These are phyloP conservation scores for Microglena sp. DNA, from an alignment of 139 green algal genomes.

Conservation along the genomic window DNA sequence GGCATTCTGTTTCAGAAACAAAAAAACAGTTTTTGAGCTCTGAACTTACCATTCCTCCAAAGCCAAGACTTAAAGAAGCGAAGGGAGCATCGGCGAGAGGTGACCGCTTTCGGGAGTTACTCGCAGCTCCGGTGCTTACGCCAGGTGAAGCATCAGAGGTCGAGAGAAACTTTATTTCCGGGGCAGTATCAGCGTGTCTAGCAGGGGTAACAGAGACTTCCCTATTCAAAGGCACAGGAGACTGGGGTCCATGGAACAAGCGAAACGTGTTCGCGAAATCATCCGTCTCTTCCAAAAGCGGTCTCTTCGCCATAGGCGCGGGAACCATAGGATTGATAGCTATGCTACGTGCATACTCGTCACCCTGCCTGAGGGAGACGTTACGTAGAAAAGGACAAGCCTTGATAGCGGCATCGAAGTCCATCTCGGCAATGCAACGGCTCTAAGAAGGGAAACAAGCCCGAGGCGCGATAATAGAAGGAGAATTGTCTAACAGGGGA, in stretches of 20 bases:
- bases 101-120: neutral
- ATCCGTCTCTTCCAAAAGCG: conserved; percentile 11
- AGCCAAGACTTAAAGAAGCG: conserved; percentile 4
- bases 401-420: too few relatives aligned
- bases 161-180: neutral
- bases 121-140: neutral
- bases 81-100: conserved; percentile 3
- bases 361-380: neutral
- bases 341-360: conserved; percentile 7
- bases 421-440: too few relatives aligned
- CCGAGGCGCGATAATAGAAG: too few relatives aligned
- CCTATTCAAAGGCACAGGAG: too few relatives aligned
- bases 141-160: neutral
- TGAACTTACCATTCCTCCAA: too few relatives aligned
- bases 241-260: conserved; percentile 49
- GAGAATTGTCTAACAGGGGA: too few relatives aligned
- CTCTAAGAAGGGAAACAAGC: too few relatives aligned
- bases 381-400: conserved; percentile 17
- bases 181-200: too few relatives aligned
- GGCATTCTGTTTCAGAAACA: neutral
- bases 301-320: neutral
- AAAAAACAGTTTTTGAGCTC: conserved; percentile 9
- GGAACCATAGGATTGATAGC: conserved; percentile 12
- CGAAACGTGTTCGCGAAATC: conserved; percentile 27
- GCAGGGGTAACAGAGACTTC: too few relatives aligned